Percentiles rank a stretch among this genome's conserved stretches.
Conservation (phyloP, 768 basidiomycete species). For the Amanita inopinata region DNA sequence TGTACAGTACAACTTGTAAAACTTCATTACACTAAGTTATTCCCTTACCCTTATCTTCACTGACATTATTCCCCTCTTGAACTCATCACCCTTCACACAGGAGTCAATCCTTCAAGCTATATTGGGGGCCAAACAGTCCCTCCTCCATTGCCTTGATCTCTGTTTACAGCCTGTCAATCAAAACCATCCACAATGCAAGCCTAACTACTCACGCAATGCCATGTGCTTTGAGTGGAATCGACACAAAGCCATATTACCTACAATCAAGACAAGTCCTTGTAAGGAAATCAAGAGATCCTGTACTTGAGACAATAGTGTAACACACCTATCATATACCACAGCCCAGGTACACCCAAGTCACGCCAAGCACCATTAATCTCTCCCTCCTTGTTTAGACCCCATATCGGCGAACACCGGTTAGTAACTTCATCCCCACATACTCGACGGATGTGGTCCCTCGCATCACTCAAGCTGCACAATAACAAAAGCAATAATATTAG, state of each 20-base stretch:
- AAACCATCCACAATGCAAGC: neutral
- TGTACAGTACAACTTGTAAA: too few species aligned
- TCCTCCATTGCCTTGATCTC: constrained; percentile 7
- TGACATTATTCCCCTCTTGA: too few species aligned
- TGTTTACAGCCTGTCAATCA: neutral
- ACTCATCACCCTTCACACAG: neutral
- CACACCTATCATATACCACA: constrained; percentile 55
- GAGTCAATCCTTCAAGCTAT: neutral
- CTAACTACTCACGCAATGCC: constrained; percentile 48
- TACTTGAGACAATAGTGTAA: neutral
- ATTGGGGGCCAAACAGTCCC: constrained; percentile 2
- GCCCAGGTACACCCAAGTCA: constrained; percentile 38
- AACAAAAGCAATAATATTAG: neutral
- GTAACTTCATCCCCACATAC: constrained; percentile 41
- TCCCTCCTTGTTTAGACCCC: constrained; percentile 60
- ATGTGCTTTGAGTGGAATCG: constrained; percentile 62
- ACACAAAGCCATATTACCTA: constrained; percentile 49
- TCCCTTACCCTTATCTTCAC: too few species aligned
- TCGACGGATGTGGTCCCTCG: constrained; percentile 25
- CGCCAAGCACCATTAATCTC: constrained; percentile 43
- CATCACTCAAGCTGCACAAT: constrained; percentile 42
- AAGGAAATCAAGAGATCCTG: neutral
- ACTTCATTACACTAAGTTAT: too few species aligned
- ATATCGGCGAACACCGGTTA: constrained; percentile 35
- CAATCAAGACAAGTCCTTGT: neutral